A percentile compares a stretch with the other conserved stretches of the same genome.
These are phyloP conservation scores for Phytophthora agathidicida DNA, from an alignment of 352 stramenopile species.

Conservation along the genomic window DNA sequence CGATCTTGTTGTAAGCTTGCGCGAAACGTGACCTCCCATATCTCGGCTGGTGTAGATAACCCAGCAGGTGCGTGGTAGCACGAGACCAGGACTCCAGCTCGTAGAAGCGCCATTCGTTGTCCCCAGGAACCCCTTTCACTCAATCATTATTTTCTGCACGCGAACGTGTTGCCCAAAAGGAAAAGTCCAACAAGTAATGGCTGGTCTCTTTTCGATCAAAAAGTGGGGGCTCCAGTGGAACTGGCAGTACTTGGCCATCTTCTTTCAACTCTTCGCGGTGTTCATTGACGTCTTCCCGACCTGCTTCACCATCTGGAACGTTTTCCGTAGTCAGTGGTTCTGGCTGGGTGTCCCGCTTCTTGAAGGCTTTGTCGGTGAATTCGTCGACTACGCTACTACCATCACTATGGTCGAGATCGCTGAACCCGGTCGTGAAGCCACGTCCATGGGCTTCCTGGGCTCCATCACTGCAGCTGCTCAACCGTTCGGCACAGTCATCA, in stretches of 20 bases:
- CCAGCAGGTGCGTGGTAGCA: too few relatives aligned
- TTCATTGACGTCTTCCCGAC: conserved; percentile 39
- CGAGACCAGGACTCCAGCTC: too few relatives aligned
- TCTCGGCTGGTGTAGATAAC: too few relatives aligned
- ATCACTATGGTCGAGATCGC: conserved; percentile 47
- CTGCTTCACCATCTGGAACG: conserved; percentile 51
- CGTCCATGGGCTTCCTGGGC: conserved; percentile 36
- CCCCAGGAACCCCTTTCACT: too few relatives aligned
- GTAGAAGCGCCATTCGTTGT: too few relatives aligned
- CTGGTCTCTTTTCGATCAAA: conserved; percentile 37
- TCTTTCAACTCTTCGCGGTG: conserved; percentile 36
- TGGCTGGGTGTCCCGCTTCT: conserved; percentile 46
- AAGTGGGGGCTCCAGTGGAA: conserved; percentile 52
- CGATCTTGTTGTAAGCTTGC: too few relatives aligned
- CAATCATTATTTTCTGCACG: too few relatives aligned
- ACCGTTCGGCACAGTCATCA: conserved; percentile 44
- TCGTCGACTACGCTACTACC: conserved; percentile 31
- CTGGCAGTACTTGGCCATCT: conserved; percentile 43
- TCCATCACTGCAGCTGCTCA: conserved; percentile 33
- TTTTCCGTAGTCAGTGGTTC: conserved; percentile 53
- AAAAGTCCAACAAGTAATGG: too few relatives aligned
- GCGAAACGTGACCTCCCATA: too few relatives aligned
- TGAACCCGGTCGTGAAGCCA: conserved; percentile 41
- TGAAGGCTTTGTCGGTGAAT: conserved; percentile 41
- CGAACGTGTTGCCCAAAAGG: too few relatives aligned